Evolutionary conservation across 2,329 filamentous ascomycete species (phyloP).

Genomic region (Davidsoniella virescens): DNA sequence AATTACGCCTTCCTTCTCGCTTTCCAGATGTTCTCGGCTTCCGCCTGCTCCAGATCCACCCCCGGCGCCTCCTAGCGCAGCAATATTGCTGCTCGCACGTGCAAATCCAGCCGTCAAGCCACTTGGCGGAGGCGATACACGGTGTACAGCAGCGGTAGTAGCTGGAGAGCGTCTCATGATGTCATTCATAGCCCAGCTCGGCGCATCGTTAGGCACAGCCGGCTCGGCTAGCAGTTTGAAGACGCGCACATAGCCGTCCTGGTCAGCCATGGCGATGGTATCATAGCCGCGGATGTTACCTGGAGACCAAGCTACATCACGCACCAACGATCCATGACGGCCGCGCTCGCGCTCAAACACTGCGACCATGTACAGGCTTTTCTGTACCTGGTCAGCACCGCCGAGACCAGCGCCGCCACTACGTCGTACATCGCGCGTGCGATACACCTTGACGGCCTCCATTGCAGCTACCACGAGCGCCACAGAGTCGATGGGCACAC

Average conservation of each 20-base stretch:
- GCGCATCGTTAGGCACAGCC: slow-evolving; percentile 27
- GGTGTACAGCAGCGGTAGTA: slow-evolving; percentile 20
- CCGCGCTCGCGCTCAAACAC: slow-evolving; percentile 47
- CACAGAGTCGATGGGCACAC: slow-evolving; percentile 64
- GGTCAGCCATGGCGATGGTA: slow-evolving; percentile 77
- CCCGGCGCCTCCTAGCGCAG: background rate
- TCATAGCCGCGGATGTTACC: slow-evolving; percentile 85
- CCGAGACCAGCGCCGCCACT: slow-evolving; percentile 33
- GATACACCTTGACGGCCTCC: slow-evolving; percentile 67
- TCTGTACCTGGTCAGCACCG: slow-evolving; percentile 39
- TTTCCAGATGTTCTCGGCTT: background rate
- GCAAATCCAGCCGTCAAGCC: slow-evolving; percentile 9
- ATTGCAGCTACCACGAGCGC: slow-evolving; percentile 75
- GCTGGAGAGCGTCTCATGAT: slow-evolving; percentile 19
- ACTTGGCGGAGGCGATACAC: slow-evolving; percentile 16
- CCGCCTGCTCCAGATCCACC: slow-evolving; percentile 32
- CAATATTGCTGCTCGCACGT: slow-evolving; percentile 13
- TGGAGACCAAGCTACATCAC: slow-evolving; percentile 84
- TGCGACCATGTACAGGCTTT: slow-evolving; percentile 72
- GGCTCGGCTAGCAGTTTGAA: slow-evolving; percentile 56
- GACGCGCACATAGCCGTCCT: slow-evolving; percentile 80
- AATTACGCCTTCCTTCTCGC: slow-evolving; percentile 48
- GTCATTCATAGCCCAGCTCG: slow-evolving; percentile 32
- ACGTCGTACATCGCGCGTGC: slow-evolving; percentile 45
- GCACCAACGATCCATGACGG: slow-evolving; percentile 44